Conservation (phyloP, 345 rosid species). For the Isatis tinctoria region DNA sequence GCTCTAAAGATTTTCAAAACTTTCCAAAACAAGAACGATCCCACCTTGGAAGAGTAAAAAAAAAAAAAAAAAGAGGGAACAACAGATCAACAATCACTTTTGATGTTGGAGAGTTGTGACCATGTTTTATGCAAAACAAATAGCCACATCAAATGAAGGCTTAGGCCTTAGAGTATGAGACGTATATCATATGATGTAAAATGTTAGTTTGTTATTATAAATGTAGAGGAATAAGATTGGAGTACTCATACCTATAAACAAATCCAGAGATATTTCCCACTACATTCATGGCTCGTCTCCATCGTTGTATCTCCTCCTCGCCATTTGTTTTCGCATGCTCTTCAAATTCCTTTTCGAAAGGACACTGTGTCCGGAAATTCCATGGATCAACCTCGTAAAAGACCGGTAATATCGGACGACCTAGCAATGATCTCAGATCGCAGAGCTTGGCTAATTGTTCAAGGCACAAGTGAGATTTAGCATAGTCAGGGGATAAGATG, state of each 20-base stretch:
- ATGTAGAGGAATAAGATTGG: not conserved
- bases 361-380: conserved; percentile 35
- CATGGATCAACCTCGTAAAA: conserved; percentile 46
- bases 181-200: not conserved
- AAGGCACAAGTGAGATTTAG: conserved; percentile 43
- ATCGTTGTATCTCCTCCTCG: conserved; percentile 13
- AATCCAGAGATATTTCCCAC: conserved; percentile 40
- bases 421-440: conserved; percentile 9
- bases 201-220: no score
- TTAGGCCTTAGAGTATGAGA: no score
- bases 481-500: conserved; percentile 40
- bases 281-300: conserved; percentile 44
- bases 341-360: conserved; percentile 34
- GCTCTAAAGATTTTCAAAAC: no score
- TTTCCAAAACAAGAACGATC: no score
- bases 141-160: no score
- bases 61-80: no score
- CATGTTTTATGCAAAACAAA: no score
- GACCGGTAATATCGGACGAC: conserved; percentile 40
- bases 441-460: conserved; percentile 47
- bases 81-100: no score
- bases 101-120: no score
- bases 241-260: conserved; percentile 1
- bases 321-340: conserved; percentile 30
- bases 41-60: no score